Base-by-base conservation (phyloP, 306 rosid genomes). In the Rubus idaeus region DNA sequence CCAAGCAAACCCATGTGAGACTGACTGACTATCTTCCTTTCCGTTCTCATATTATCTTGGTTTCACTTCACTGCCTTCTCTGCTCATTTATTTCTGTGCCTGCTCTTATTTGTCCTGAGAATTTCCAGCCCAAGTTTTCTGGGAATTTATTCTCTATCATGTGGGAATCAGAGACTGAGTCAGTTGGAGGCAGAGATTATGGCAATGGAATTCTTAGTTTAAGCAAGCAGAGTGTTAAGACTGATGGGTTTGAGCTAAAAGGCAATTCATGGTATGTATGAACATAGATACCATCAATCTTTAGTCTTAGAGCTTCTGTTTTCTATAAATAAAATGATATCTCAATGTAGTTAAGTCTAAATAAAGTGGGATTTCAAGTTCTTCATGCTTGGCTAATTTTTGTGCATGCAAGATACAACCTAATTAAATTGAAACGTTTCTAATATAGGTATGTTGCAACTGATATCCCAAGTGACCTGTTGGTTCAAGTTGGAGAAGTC, bases 81-180 rank as follows among this genome's bases (percentile, higher is more conserved):
- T 37, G 69, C 46, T 50, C 42, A 45, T 57, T 39, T 40, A 26
- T 75, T 75, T 23, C 51, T 78, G 30, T 21, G 74, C 37, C 75
- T 74, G 70, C 75, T 84, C 87, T 56, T 71, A 44, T 66, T 76
- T 56, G 60, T 68, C 49, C 77, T 67, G 26, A 74, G 74, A 80
- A 71, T 64, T 66, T 30, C 61, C 79, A 52, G 83, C 41, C 70
- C 37, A 20, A 57, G 53, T 40, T 82, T 71, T 83, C 80, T 72
- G 73, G 53, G 79, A 23, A 60, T 64, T 75, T 82, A 81, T 76
- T 57, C 37, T 77, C 45, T 79, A 90, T 74, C 84, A 95, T 95
- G 99, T 95, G 99, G 99, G 99, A 95, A 77, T 95, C 99, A 10
- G 99, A 92, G 75, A 84, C 66, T 5, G 97, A 96, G 76, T 89